Evolutionary conservation across 306 rosid species (phyloP).

Genomic region (Lagenaria siceraria): DNA sequence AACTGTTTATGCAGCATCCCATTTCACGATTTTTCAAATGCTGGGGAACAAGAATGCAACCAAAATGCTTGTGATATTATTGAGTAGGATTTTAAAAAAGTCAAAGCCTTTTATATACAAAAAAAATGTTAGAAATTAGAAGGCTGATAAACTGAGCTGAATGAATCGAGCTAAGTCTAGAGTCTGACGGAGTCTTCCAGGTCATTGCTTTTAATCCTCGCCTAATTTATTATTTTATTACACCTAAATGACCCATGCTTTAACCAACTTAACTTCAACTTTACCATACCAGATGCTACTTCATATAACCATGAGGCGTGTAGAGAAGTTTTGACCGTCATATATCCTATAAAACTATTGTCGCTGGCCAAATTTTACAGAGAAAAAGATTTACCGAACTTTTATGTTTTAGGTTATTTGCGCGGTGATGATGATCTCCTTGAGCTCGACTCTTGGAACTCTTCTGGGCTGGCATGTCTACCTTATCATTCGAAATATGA

Average conservation of each 20-base stretch:
- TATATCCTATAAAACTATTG: background rate
- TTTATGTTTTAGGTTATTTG: conserved; percentile 34
- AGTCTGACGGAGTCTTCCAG: background rate
- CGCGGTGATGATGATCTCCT: conserved; percentile 29
- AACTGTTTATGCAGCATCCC: background rate
- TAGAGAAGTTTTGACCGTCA: background rate
- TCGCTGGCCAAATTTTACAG: background rate
- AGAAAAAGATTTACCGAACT: background rate
- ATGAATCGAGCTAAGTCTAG: background rate
- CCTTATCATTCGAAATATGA: conserved; percentile 65
- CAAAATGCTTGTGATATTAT: background rate
- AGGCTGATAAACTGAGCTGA: background rate
- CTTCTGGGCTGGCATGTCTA: conserved; percentile 80
- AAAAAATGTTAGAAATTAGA: background rate
- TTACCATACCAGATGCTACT: background rate
- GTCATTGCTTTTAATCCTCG: background rate
- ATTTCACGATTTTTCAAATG: background rate
- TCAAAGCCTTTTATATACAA: background rate
- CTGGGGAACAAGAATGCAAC: background rate
- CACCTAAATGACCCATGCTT: background rate
- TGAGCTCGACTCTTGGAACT: conserved; percentile 50
- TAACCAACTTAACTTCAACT: background rate
- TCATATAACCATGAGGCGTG: background rate
- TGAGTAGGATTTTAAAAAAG: background rate
- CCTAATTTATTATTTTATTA: background rate